Evolutionary conservation across 2,329 filamentous ascomycete species (phyloP).

Genomic region (Lachnellula hyalina): DNA sequence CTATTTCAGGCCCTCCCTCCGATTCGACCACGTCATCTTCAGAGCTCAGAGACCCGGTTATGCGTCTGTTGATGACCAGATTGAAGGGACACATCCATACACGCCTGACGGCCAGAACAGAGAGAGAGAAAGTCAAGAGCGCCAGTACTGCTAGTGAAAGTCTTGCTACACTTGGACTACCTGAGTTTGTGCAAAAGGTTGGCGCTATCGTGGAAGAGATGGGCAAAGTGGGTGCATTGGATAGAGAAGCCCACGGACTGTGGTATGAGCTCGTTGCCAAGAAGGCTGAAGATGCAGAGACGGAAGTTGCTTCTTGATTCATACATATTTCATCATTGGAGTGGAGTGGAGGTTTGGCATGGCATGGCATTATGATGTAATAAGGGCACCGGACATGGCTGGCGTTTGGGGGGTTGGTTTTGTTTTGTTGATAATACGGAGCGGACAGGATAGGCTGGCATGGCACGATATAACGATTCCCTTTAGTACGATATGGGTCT

Average conservation of each 20-base stretch:
- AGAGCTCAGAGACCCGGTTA: slow-evolving; percentile 45
- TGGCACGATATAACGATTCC: too few relatives aligned
- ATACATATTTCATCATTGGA: too few relatives aligned
- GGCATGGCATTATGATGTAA: too few relatives aligned
- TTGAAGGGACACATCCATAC: slow-evolving; percentile 61
- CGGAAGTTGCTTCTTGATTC: too few relatives aligned
- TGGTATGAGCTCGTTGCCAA: slow-evolving; percentile 57
- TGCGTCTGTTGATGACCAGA: slow-evolving; percentile 63
- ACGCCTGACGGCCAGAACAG: slow-evolving; percentile 59
- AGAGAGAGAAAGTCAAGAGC: slow-evolving; percentile 64
- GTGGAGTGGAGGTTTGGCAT: too few relatives aligned
- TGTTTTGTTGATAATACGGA: too few relatives aligned
- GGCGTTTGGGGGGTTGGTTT: too few relatives aligned
- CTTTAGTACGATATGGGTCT: too few relatives aligned
- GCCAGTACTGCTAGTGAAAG: slow-evolving; percentile 65
- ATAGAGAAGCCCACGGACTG: slow-evolving; percentile 59
- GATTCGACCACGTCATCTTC: slow-evolving; percentile 25
- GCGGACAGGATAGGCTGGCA: too few relatives aligned
- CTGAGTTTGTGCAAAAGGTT: slow-evolving; percentile 67
- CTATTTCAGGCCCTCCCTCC: slow-evolving; percentile 7
- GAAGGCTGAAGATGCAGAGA: slow-evolving; percentile 14
- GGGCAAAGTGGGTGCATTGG: slow-evolving; percentile 58
- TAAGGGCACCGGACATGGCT: too few relatives aligned
- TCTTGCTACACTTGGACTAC: slow-evolving; percentile 62
- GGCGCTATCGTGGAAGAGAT: slow-evolving; percentile 65